These are phyloP conservation scores for Bothriochloa decipiens DNA, from an alignment of 176 grass and related monocot species.

Conservation along the genomic window DNA sequence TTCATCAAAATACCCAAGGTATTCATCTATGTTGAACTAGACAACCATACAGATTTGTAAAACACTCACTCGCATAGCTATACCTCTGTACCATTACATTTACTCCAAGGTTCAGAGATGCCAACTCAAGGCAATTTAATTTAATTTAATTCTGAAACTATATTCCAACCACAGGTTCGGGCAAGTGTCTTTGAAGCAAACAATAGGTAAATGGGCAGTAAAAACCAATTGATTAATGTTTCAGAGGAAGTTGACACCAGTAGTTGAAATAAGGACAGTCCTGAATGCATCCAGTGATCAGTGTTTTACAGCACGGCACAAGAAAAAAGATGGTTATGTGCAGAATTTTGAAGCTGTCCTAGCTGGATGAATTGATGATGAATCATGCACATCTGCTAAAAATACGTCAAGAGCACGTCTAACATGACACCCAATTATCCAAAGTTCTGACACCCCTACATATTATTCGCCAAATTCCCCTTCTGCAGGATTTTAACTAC, in stretches of 20 bases:
- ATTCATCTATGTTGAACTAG: not conserved
- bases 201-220: not conserved
- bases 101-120: not conserved
- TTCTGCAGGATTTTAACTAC: not conserved
- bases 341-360: not conserved
- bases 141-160: not conserved
- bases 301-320: not conserved
- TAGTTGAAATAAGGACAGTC: not conserved
- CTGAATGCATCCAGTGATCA: not conserved
- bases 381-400: not conserved
- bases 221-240: not conserved
- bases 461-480: not conserved
- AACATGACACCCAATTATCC: not conserved
- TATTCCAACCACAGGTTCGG: not conserved
- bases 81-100: not conserved
- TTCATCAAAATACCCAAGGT: not conserved
- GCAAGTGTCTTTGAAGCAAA: not conserved
- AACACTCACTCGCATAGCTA: not conserved
- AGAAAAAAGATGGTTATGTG: not conserved
- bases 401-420: not conserved
- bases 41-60: not conserved
- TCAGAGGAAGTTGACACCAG: not conserved
- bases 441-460: not conserved
- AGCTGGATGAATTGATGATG: not conserved
- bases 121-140: not conserved